These are phyloP conservation scores for Solanum tarapatanum DNA, from an alignment of 257 asterid genomes.

Conservation along the genomic window DNA sequence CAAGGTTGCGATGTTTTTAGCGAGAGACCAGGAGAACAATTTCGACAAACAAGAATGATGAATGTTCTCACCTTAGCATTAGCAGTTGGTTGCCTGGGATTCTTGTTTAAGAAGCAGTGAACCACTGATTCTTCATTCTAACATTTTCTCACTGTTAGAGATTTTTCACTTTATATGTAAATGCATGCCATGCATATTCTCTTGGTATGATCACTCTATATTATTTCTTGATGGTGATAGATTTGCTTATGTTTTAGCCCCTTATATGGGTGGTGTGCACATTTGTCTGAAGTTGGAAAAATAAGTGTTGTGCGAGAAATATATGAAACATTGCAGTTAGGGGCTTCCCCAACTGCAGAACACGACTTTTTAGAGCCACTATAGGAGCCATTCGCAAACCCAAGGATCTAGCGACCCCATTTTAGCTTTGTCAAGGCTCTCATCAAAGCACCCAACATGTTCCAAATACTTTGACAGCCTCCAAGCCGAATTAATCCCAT, in stretches of 20 bases:
- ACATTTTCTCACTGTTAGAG: neutral
- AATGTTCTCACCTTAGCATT: too few species aligned
- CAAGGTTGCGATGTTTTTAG: slow-evolving; percentile 42
- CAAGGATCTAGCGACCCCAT: too few species aligned
- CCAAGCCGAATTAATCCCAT: too few species aligned
- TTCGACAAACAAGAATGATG: neutral
- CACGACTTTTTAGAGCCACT: too few species aligned
- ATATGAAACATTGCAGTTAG: too few species aligned
- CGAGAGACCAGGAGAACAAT: neutral
- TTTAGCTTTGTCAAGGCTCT: too few species aligned
- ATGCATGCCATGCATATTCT: neutral
- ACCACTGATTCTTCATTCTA: neutral
- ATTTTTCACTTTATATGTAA: neutral
- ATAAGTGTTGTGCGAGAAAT: too few species aligned
- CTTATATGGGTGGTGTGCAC: neutral
- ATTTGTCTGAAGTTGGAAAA: too few species aligned
- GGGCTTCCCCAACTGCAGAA: too few species aligned
- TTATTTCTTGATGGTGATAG: neutral
- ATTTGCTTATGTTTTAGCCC: neutral
- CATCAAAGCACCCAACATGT: too few species aligned
- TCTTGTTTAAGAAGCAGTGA: neutral
- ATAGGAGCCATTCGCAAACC: too few species aligned
- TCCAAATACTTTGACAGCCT: too few species aligned
- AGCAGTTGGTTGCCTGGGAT: neutral
- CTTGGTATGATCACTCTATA: neutral